Base-by-base conservation (phyloP, 495 filamentous ascomycete genomes). In the Aspergillus ellipticus region DNA sequence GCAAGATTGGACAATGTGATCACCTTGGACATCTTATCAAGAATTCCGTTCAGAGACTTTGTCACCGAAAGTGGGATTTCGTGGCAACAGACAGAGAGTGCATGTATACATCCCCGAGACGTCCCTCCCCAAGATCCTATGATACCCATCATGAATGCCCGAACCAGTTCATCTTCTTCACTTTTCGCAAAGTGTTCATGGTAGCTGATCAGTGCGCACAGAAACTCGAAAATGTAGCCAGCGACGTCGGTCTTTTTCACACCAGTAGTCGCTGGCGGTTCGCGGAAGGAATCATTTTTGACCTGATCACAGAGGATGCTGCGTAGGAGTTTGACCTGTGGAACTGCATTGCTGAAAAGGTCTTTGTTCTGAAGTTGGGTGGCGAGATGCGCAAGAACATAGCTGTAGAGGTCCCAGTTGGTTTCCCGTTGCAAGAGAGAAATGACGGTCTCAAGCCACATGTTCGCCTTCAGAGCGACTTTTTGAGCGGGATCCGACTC, bases 331-430 rank as follows among this genome's bases (percentile, higher is more conserved):
- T 87, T 86, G 58, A 97, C 78, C 48, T 95, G 86, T 21, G 82
- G 77, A 11, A 85, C 80, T 8, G 87, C 82, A 45, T 79, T 84
- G 49, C 69, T 75, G 69, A 97, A 97, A 6, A 96, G 74, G n/a
- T 88, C 84, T 58, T 90, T 89, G 64, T 97, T 97, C 63, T 86
- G 85, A 31, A 99, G 79, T 63, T 97, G 93, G 21, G 87, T 86
- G 11, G 89, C 86, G n/a, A 96, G 73, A 66, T 96, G 89, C 11
- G 89, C 87, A 11, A 97, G 78, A 26, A 94, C 81, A 66, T 90
- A 96, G 71, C 89, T 92, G 77, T 96, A 96, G 1, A 96, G 74
- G 69, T 97, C 92, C 95, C 95, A 99, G 49, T 96, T 88, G 26
- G 82, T 82, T 45, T 87, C 88, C 39, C 88, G 76, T 59, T 89